A percentile compares a stretch with the other conserved stretches of the same genome.
Evolutionary conservation across 2,329 filamentous ascomycete genomes (phyloP).

Genomic region (Pseudogymnoascus sp.): DNA sequence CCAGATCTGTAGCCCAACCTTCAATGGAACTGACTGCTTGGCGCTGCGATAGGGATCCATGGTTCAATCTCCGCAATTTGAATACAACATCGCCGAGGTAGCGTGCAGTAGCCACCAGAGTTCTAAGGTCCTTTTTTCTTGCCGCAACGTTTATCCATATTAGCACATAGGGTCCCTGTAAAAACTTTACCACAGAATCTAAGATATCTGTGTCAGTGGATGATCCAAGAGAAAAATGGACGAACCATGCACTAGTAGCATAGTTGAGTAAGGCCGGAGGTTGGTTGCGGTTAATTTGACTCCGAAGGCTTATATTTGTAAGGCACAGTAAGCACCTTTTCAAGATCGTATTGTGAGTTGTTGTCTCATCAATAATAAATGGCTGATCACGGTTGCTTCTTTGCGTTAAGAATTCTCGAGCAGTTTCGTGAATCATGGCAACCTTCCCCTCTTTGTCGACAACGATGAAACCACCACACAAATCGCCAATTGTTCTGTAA

Average conservation of each 20-base stretch:
- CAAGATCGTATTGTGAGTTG: not conserved
- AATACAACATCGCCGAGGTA: not conserved
- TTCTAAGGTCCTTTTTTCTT: not conserved
- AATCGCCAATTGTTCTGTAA: constrained; percentile 21
- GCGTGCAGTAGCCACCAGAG: not conserved
- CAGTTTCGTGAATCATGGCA: constrained; percentile 31
- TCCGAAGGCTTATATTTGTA: not conserved
- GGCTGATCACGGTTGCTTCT: not conserved
- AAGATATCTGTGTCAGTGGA: not conserved
- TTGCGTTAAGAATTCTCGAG: constrained; percentile 29
- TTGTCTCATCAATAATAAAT: not conserved
- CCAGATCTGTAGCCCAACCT: constrained; percentile 31
- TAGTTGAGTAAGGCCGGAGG: not conserved
- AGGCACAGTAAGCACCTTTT: not conserved
- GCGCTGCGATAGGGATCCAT: too few relatives aligned
- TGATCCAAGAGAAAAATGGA: not conserved
- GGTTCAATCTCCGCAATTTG: too few relatives aligned
- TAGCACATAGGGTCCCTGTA: not conserved
- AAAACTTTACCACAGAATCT: not conserved
- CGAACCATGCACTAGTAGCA: not conserved
- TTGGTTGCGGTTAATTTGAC: not conserved
- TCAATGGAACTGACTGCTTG: constrained; percentile 22
- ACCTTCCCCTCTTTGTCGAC: constrained; percentile 26
- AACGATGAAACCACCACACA: constrained; percentile 29
- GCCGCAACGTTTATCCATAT: not conserved